Evolutionary conservation across 2,329 filamentous ascomycete genomes (phyloP).

Genomic region (Drechslerella dactyloides): DNA sequence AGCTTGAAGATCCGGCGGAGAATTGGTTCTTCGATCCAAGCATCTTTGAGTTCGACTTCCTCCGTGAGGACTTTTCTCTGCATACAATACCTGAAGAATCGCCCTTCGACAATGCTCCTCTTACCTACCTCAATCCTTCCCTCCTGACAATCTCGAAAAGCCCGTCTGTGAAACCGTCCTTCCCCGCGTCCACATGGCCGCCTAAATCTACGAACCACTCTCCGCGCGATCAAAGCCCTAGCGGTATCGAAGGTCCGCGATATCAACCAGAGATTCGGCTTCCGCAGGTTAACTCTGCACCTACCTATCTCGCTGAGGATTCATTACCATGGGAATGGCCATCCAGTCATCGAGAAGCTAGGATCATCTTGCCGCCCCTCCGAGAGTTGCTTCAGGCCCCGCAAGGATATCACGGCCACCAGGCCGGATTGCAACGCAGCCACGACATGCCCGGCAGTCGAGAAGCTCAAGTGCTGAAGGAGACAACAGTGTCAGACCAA

Average conservation of each 20-base stretch:
- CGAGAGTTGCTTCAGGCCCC: constrained; percentile 54
- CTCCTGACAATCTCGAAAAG: constrained; percentile 37
- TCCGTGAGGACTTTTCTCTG: constrained; percentile 45
- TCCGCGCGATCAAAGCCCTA: constrained; percentile 36
- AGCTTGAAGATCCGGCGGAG: constrained; percentile 42
- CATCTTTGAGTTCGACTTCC: constrained; percentile 48
- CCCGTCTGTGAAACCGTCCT: constrained; percentile 35
- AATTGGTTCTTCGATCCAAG: constrained; percentile 48
- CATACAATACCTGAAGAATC: constrained; percentile 45
- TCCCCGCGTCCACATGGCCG: constrained; percentile 29
- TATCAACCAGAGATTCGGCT: constrained; percentile 42
- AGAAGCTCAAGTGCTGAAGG: constrained; percentile 32
- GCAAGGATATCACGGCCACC: constrained; percentile 46
- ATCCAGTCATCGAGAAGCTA: constrained; percentile 52
- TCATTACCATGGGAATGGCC: constrained; percentile 55
- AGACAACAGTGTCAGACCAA: constrained; percentile 49
- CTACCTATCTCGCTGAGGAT: constrained; percentile 51
- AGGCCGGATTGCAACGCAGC: constrained; percentile 32
- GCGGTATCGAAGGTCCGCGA: constrained; percentile 31
- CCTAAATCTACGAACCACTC: constrained; percentile 38
- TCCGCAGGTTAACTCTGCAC: constrained; percentile 39
- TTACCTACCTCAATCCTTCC: constrained; percentile 43
- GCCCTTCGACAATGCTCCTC: constrained; percentile 29
- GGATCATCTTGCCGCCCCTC: constrained; percentile 54
- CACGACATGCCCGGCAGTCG: constrained; percentile 31